Evolutionary conservation across 306 rosid species (phyloP), one percentile per base, ranked within the genome.

Genomic region (Hippophae tibetana): DNA sequence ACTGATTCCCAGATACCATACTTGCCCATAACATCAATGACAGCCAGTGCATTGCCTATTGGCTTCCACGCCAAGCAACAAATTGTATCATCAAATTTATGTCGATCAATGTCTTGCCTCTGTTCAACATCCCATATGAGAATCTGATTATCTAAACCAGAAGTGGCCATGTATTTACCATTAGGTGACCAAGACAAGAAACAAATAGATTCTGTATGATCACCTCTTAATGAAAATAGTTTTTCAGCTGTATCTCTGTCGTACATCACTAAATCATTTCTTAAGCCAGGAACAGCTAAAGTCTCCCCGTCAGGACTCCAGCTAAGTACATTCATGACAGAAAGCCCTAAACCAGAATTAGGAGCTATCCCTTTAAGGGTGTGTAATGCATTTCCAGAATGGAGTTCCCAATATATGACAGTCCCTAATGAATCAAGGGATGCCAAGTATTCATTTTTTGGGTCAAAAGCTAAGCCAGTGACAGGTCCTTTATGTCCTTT

Each of bases 291-390:
- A 51, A 84, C 84, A 2, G 99, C 94, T 50, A 92, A 72, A 63
- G 80, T 69, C 81, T 80, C 81, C 26, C 99, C 99, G 67, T 92
- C 99, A 43, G 99, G 96, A 68, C 97, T 92, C 96, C 96, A 88
- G 66, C 96, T 65, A 50, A 92, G 72, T 62, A 84, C 81, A 69
- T 92, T 92, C 90, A 76, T 65, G 9, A 78, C 61, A 13, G 88
- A 76, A 75, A 74, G 66, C 62, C 86, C 96, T 9, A 77, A 59
- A 43, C 86, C 89, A 5, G 67, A 81, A 65, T 86, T 81, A 58
- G 99, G 89, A 70, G 95, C 94, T 52, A 92, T 27, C 69, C 82
- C 85, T 72, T 82, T 85, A 46, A 87, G 93, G 68, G 80, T 85
- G 72, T 92, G 96, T 52, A 84, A 46, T 14, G 68, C 70, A 56